A percentile compares a stretch with the other conserved stretches of the same genome.
These are phyloP conservation scores for Candida qinlingensis DNA, from an alignment of 805 yeast genomes.

Conservation along the genomic window DNA sequence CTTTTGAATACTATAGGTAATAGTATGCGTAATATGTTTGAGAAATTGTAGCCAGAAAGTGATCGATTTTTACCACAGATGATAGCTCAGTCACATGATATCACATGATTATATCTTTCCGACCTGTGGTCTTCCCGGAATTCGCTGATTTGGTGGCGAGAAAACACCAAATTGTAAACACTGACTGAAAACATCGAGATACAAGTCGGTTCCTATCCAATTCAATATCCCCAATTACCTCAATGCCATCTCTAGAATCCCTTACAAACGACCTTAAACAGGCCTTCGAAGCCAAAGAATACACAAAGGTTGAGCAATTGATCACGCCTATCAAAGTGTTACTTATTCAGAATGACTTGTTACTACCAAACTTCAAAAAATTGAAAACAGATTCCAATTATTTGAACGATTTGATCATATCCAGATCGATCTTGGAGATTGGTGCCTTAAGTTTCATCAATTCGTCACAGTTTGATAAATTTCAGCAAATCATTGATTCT, in stretches of 20 bases:
- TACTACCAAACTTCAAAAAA: conserved; percentile 55
- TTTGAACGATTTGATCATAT: conserved; percentile 64
- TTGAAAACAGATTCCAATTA: conserved; percentile 32
- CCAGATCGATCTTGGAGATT: conserved; percentile 80
- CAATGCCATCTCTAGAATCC: conserved; percentile 51
- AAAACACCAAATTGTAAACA: background rate
- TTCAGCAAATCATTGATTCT: conserved; percentile 68
- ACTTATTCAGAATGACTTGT: conserved; percentile 68
- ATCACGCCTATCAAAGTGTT: conserved; percentile 74
- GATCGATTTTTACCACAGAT: too few species aligned
- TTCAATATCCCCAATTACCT: background rate
- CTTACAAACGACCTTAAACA: conserved; percentile 64
- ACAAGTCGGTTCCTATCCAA: background rate
- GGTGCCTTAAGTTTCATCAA: conserved; percentile 81
- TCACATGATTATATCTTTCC: background rate
- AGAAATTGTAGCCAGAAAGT: background rate
- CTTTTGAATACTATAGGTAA: background rate
- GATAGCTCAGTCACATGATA: background rate
- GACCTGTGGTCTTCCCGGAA: background rate
- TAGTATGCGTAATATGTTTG: background rate
- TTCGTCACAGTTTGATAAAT: conserved; percentile 52
- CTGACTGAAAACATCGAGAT: background rate
- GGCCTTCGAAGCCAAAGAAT: conserved; percentile 58
- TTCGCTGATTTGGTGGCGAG: background rate
- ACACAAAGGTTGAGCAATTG: conserved; percentile 51